Base-by-base conservation (phyloP, 768 basidiomycete species). In the Pisolithus orientalis region DNA sequence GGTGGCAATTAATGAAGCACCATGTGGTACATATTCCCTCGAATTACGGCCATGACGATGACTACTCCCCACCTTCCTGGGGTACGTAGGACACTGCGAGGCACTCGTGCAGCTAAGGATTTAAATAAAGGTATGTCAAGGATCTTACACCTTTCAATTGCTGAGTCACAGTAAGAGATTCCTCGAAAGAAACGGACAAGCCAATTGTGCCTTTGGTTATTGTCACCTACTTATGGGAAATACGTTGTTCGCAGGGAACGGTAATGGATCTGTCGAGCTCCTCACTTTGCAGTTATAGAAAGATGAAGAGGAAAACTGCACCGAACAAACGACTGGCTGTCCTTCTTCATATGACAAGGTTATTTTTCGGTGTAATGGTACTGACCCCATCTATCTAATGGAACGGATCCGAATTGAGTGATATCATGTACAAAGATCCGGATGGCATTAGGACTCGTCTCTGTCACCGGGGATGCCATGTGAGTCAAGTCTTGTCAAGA, bases 201-300 rank as follows among this genome's bases (percentile, higher is more conserved):
- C 45, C 42, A 39, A 24, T 47, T 42, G 47, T 56, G 59, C 62
- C 61, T 61, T 38, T 59, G 57, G 50, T 3, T 61, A 57, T 67
- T 67, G 67, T 69, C 58, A 56, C 54, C 67, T 60, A 21, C 16
- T 62, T 67, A 64, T 59, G 62, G 68, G 31, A 69, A 61, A 57
- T 50, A 58, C 64, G 64, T 64, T 58, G 65, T 62, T 53, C 60
- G 40, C 50, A 42, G 53, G 57, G 53, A 53, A 57, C 47, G 44
- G 47, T 53, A 28, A 60, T 52, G 28, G 45, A 60, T 59, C 56
- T 61, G 57, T 52, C 49, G 28, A 52, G 7, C 6, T 52, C 53
- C 52, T 61, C 53, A 54, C 25, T 8, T 11, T 25, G n/a, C 31
- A 47, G 57, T 63, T 56, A 58, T 61, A 58, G 56, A 55, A 58